Evolutionary conservation across 2,329 filamentous ascomycete genomes (phyloP), one percentile per base, ranked within the genome.

Genomic region (Neurospora sp.): DNA sequence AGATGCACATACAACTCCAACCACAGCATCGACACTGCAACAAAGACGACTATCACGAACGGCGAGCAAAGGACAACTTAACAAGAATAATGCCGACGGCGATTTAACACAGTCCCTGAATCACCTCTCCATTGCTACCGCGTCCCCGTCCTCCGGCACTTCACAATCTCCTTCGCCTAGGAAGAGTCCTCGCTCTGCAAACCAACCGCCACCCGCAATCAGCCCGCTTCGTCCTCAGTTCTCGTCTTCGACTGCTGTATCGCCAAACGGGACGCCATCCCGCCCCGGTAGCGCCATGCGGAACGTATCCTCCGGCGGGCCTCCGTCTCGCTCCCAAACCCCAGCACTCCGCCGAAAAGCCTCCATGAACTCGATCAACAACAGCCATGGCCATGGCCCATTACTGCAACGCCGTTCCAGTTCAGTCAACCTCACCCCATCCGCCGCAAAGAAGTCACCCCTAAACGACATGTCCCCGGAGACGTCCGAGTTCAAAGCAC

Each of bases 291-390:
- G 77, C 75, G 72, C 81, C 73, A 72, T 83, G 78, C 74, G 82
- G 77, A 76, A 85, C 77, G 71, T 75, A 38, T 73, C 77, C 15
- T 76, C 74, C 70, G 78, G 80, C 23, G 68, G 69, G 8, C 78
- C 81, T 15, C 80, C 81, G 11, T 83, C 84, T 5, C 80, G 82
- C 69, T 82, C 84, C 4, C 79, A 78, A 23, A 86, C 85, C 2
- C 86, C 86, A 1, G 80, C 82, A 0, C 79, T 89, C 6, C 78
- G 86, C 46, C 83, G 85, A 38, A 89, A 88, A 74, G 82, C 86
- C 1, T 89, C 87, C 2, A 83, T 83, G 73, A 88, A 84, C 76
- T 89, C 87, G 39, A 78, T 89, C 46, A 84, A 79, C 73, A 36
- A 62, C 52, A n/a, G 3, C 52, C 15, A 62, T 17, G 23, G 52